phyloP scores from a whole-genome alignment of 176 grass and related monocot species.

The Cocos nucifera region DNA sequence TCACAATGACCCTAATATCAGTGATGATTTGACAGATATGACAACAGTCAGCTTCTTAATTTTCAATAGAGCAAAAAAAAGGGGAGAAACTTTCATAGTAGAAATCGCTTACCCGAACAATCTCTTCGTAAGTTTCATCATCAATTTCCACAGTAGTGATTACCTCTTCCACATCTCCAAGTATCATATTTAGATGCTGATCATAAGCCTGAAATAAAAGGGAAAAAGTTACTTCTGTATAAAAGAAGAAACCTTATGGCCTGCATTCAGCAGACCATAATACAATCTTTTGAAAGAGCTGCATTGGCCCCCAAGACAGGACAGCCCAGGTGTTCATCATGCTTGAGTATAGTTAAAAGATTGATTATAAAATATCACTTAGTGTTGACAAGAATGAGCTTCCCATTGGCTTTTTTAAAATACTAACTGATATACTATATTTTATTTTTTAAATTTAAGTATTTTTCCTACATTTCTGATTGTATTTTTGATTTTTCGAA shows the following conservation, averaged over 20 bases:
- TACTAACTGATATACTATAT: too few species aligned
- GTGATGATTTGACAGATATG: background rate
- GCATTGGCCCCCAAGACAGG: background rate
- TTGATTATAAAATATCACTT: too few species aligned
- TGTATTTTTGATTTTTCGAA: too few species aligned
- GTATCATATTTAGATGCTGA: constrained; percentile 99
- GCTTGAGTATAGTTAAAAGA: too few species aligned
- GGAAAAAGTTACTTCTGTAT: background rate
- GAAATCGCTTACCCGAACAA: constrained; percentile 59
- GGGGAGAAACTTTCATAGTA: background rate
- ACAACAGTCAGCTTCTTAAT: background rate
- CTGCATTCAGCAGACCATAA: too few species aligned
- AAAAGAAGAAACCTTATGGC: background rate
- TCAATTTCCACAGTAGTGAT: constrained; percentile 90
- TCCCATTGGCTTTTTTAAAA: too few species aligned
- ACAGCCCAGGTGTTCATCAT: too few species aligned
- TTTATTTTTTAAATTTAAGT: too few species aligned
- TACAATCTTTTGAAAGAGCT: background rate
- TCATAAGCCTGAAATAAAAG: constrained; percentile 64
- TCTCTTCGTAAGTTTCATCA: constrained; percentile 99
- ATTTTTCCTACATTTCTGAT: too few species aligned
- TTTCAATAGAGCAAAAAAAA: background rate
- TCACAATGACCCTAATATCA: background rate
- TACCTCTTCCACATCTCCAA: constrained; percentile 96
- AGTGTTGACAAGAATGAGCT: too few species aligned